These are phyloP conservation scores for Podila verticillata DNA, from an alignment of 192 early-diverging fungal species.

Conservation along the genomic window DNA sequence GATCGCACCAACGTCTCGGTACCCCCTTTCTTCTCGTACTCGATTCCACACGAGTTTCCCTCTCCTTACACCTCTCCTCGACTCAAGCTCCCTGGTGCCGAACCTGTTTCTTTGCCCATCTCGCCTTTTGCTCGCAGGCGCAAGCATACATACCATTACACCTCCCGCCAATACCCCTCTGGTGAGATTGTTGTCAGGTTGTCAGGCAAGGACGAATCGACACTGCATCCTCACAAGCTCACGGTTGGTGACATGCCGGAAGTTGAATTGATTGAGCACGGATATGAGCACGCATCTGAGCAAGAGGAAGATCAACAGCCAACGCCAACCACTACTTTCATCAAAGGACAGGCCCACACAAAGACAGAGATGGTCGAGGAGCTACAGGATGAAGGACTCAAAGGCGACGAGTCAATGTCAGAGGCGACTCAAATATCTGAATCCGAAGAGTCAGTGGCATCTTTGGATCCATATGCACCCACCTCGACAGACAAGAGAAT, in stretches of 20 bases:
- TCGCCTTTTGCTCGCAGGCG: slow-evolving; percentile 50
- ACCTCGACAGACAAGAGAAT: slow-evolving; percentile 30
- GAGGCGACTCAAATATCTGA: background rate
- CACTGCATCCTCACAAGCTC: slow-evolving; percentile 8
- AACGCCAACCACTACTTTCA: slow-evolving; percentile 1
- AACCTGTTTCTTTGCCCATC: slow-evolving; percentile 14
- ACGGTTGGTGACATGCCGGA: slow-evolving; percentile 26
- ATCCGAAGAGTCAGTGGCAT: background rate
- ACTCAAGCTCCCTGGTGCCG: slow-evolving; percentile 34
- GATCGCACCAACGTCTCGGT: slow-evolving; percentile 29
- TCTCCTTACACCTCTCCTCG: slow-evolving; percentile 46
- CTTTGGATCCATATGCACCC: background rate
- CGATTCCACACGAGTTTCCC: slow-evolving; percentile 49
- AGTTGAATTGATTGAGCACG: slow-evolving; percentile 13
- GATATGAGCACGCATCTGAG: background rate
- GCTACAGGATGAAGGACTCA: no score
- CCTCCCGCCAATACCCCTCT: slow-evolving; percentile 18
- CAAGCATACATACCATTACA: slow-evolving; percentile 30
- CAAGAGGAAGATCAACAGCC: slow-evolving; percentile 1
- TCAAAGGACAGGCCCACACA: background rate
- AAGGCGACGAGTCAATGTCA: background rate
- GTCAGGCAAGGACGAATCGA: slow-evolving; percentile 12
- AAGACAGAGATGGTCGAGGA: background rate
- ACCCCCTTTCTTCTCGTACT: slow-evolving; percentile 48
- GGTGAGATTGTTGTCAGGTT: slow-evolving; percentile 28